Conservation (phyloP, 176 grass and related monocot species). For the Zea luxurians region DNA sequence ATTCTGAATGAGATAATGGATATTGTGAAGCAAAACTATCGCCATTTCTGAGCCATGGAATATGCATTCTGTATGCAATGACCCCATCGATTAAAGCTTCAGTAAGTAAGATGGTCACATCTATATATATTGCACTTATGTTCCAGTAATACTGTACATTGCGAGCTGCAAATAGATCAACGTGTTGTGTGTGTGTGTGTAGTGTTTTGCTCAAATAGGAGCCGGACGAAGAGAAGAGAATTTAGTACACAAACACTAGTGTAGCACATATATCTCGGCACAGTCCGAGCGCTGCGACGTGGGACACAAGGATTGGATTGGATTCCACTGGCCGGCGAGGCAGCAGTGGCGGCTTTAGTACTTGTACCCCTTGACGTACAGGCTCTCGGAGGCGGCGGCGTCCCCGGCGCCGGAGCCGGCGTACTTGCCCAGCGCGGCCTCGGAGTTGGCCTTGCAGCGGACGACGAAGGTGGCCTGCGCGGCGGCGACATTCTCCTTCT, state of each 20-base stretch:
- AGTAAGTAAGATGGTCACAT: neutral
- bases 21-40: conserved; percentile 5
- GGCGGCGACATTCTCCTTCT: conserved; percentile 72
- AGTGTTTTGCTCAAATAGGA: conserved; percentile 24
- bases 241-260: conserved; percentile 15
- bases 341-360: conserved; percentile 40
- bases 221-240: neutral
- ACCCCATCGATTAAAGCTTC: neutral
- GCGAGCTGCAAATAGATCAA: conserved; percentile 33
- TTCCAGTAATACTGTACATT: conserved; percentile 22
- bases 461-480: conserved; percentile 72
- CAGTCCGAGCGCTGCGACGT: neutral
- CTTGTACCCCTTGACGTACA: conserved; percentile 84
- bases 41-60: neutral
- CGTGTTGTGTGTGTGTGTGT: neutral
- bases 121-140: conserved; percentile 9
- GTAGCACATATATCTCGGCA: conserved; percentile 25
- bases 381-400: conserved; percentile 80
- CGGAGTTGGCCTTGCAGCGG: conserved; percentile 89
- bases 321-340: neutral
- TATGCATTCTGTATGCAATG: neutral
- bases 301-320: neutral
- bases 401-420: conserved; percentile 44
- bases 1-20: neutral
- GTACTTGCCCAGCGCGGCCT: conserved; percentile 80